These are phyloP conservation scores for apple (Malus domestica) DNA, from an alignment of 306 rosid species.

Conservation along the genomic window ASM211411v1 NC_041798.1:8665501-8666000, in stretches of 20 bases:
- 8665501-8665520: neutral
- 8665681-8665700: neutral
- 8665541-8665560: neutral
- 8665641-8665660: neutral
- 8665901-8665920: constrained; percentile 20
- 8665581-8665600: neutral
- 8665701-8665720: neutral
- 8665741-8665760: neutral
- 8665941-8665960: neutral
- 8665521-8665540: neutral
- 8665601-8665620: neutral
- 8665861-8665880: neutral
- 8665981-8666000: neutral
- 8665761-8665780: neutral
- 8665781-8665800: neutral
- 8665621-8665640: neutral
- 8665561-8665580: neutral
- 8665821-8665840: neutral
- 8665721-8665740: neutral
- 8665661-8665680: neutral
- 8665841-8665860: neutral
- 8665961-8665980: constrained; percentile 2
- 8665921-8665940: neutral
- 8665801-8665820: neutral
- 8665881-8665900: neutral